These are phyloP conservation scores for Entomortierella lignicola DNA, from an alignment of 192 early-diverging fungal species.

Conservation along the genomic window DNA sequence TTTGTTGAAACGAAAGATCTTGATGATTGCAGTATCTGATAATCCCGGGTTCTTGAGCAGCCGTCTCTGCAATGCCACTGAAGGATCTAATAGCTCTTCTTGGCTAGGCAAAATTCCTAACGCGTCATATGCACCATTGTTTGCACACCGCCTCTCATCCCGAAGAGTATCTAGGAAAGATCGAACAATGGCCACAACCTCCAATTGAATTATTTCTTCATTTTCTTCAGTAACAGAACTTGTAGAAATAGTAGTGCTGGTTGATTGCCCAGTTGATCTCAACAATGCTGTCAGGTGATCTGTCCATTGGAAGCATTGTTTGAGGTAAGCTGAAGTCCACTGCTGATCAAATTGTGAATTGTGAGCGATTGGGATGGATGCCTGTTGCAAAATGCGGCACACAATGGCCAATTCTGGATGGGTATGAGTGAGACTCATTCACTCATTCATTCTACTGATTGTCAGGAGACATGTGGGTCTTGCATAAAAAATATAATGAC, in stretches of 20 bases:
- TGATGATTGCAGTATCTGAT: conserved; percentile 4
- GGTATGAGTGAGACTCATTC: conserved; percentile 26
- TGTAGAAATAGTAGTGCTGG: not conserved
- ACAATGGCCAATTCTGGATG: conserved; percentile 34
- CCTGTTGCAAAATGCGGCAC: conserved; percentile 26
- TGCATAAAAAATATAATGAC: too few species aligned
- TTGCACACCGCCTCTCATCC: not conserved
- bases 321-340: conserved; percentile 25
- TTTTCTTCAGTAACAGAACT: not conserved
- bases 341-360: conserved; percentile 24
- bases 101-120: conserved; percentile 3
- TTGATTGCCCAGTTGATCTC: not conserved
- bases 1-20: not conserved
- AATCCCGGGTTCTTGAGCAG: conserved; percentile 19
- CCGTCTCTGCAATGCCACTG: conserved; percentile 11
- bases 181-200: not conserved
- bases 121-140: not conserved
- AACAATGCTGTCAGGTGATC: conserved; percentile 20
- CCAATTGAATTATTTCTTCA: too few species aligned
- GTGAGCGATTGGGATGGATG: conserved; percentile 8
- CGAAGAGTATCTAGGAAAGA: conserved; percentile 1
- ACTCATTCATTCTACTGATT: too few species aligned
- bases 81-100: conserved; percentile 18
- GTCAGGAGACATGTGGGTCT: too few species aligned
- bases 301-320: conserved; percentile 37